phyloP scores from a whole-genome alignment of 352 stramenopile species.

The Pythium plurisporium region DNA sequence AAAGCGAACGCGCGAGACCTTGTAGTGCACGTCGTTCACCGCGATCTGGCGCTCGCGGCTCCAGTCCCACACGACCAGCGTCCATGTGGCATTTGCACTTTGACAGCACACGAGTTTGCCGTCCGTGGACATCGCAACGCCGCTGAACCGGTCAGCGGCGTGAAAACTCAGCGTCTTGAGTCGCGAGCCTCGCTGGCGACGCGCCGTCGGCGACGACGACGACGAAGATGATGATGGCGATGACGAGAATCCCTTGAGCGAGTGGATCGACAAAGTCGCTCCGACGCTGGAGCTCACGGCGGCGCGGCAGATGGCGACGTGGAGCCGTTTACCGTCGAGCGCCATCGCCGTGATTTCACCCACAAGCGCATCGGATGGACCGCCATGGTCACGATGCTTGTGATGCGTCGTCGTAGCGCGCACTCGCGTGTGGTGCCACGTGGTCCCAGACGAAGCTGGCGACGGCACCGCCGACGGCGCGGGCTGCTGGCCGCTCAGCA shows the following conservation, averaged over 20 bases:
- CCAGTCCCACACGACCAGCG: constrained; percentile 76
- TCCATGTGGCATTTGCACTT: constrained; percentile 48
- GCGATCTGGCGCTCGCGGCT: constrained; percentile 58
- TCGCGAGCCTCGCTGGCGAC: constrained; percentile 4
- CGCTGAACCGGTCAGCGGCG: constrained; percentile 44
- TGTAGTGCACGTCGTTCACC: constrained; percentile 55
- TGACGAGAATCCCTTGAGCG: constrained; percentile 9
- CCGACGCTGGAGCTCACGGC: constrained; percentile 8
- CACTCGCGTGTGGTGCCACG: background rate
- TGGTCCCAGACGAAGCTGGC: background rate
- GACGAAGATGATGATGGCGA: background rate
- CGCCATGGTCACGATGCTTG: background rate
- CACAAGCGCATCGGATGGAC: constrained; percentile 21
- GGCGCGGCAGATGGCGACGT: constrained; percentile 50
- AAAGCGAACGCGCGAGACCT: constrained; percentile 68
- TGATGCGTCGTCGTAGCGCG: background rate
- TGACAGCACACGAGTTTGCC: constrained; percentile 65
- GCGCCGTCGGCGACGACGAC: background rate
- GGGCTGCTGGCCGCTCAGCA: constrained; percentile 34
- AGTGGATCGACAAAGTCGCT: constrained; percentile 24
- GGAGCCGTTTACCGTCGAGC: constrained; percentile 47
- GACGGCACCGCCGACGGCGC: background rate
- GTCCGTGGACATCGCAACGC: constrained; percentile 56
- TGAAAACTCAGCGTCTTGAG: constrained; percentile 43
- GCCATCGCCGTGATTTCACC: constrained; percentile 69